These are phyloP conservation scores for Lipomyces spencermartinsiae DNA, from an alignment of 805 yeast genomes.

Conservation along the genomic window DNA sequence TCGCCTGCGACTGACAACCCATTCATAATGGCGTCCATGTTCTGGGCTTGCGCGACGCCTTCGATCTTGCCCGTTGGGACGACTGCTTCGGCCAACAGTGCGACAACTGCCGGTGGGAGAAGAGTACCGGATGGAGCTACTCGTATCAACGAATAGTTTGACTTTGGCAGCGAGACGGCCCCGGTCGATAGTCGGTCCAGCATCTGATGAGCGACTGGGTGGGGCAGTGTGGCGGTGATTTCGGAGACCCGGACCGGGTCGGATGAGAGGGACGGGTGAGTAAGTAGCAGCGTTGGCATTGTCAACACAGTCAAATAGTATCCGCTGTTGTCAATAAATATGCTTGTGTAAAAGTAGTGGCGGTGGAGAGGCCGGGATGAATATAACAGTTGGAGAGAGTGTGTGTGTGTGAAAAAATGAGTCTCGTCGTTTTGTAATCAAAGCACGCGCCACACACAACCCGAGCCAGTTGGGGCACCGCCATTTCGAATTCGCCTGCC, in stretches of 20 bases:
- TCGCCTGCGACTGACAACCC: conserved; percentile 56
- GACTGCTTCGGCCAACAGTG: conserved; percentile 43
- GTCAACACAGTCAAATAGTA: neutral
- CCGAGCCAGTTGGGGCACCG: neutral
- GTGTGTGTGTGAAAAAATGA: neutral
- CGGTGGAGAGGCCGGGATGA: neutral
- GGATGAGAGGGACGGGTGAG: conserved; percentile 38
- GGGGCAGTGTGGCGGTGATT: conserved; percentile 25
- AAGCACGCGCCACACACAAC: neutral
- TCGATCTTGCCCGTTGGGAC: conserved; percentile 44
- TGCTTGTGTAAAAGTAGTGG: conserved; percentile 10
- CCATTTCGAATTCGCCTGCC: too few species aligned
- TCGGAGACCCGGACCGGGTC: conserved; percentile 31
- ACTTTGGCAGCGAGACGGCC: conserved; percentile 44
- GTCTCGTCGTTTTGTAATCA: neutral
- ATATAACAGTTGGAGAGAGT: neutral
- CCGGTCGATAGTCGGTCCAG: conserved; percentile 47
- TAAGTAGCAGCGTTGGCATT: conserved; percentile 33
- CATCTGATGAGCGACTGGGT: conserved; percentile 45
- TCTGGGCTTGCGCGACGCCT: conserved; percentile 42
- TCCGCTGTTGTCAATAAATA: conserved; percentile 24
- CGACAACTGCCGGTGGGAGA: conserved; percentile 41
- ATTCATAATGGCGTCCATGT: conserved; percentile 66
- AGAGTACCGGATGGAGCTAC: conserved; percentile 41
- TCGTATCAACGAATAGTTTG: conserved; percentile 42